A percentile compares a stretch with the other conserved stretches of the same genome.
phyloP scores from a whole-genome alignment of 2,329 filamentous ascomycete species.

The Hypoxylon rubiginosum region DNA sequence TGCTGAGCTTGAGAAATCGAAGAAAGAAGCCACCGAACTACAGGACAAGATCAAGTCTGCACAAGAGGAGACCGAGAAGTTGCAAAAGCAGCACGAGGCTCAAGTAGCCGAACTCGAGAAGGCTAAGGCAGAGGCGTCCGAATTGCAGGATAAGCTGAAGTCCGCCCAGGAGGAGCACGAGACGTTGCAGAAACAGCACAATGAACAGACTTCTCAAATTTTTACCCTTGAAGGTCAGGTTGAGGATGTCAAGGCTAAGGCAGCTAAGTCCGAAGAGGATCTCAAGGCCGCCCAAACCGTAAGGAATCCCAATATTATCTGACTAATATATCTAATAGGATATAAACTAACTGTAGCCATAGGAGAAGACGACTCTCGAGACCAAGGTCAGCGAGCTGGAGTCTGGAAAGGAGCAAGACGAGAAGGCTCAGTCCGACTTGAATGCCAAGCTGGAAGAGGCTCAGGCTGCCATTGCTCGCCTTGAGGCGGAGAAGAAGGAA shows the following conservation, averaged over 20 bases:
- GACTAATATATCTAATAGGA: not conserved
- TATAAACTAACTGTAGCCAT: slow-evolving; percentile 14
- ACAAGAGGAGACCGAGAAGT: slow-evolving; percentile 47
- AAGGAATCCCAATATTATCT: slow-evolving; percentile 27
- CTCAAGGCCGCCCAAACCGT: slow-evolving; percentile 53
- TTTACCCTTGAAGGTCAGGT: slow-evolving; percentile 50
- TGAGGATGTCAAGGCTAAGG: slow-evolving; percentile 55
- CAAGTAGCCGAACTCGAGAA: slow-evolving; percentile 45
- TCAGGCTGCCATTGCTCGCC: slow-evolving; percentile 38
- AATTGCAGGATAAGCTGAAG: slow-evolving; percentile 35
- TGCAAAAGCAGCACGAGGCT: slow-evolving; percentile 50
- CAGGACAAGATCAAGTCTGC: slow-evolving; percentile 46
- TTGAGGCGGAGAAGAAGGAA: slow-evolving; percentile 48
- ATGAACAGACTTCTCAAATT: slow-evolving; percentile 51
- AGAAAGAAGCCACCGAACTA: slow-evolving; percentile 49
- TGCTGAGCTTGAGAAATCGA: slow-evolving; percentile 46
- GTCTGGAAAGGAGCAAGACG: slow-evolving; percentile 39
- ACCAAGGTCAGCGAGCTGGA: slow-evolving; percentile 45
- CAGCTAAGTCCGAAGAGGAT: slow-evolving; percentile 55
- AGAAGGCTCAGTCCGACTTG: slow-evolving; percentile 43
- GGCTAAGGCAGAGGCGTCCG: slow-evolving; percentile 34
- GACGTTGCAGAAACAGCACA: slow-evolving; percentile 50
- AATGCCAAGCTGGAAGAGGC: slow-evolving; percentile 35
- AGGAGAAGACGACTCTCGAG: slow-evolving; percentile 49
- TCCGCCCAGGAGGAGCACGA: slow-evolving; percentile 42